These are phyloP conservation scores for Mycena rebaudengoi DNA, from an alignment of 768 basidiomycete genomes.

Conservation along the genomic window DNA sequence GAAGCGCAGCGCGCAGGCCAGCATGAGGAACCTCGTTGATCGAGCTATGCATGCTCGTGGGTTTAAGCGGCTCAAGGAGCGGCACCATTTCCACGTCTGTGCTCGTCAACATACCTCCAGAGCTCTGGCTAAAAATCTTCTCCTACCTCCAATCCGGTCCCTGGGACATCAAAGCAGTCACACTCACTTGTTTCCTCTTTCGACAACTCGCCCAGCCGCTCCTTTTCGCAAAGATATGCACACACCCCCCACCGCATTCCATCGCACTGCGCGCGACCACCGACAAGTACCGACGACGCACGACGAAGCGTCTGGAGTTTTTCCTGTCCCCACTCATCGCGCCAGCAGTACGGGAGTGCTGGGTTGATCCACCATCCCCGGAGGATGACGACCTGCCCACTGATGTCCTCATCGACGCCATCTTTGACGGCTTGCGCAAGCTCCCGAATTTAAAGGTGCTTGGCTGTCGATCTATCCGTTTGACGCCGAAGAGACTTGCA, in stretches of 20 bases:
- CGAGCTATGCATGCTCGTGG: constrained; percentile 25
- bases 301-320: constrained; percentile 20
- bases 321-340: constrained; percentile 24
- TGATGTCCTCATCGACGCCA: constrained; percentile 25
- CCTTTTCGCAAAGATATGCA: constrained; percentile 20
- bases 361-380: constrained; percentile 22
- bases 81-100: constrained; percentile 1
- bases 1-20: neutral
- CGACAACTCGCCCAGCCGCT: constrained; percentile 25
- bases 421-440: constrained; percentile 23
- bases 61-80: constrained; percentile 26
- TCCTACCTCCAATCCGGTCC: constrained; percentile 13
- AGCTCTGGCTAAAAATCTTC: constrained; percentile 24
- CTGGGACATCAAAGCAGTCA: constrained; percentile 10
- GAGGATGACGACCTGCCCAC: constrained; percentile 26
- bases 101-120: constrained; percentile 14
- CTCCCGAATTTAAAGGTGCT: constrained; percentile 23
- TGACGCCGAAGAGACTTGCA: constrained; percentile 13
- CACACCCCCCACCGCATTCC: constrained; percentile 10
- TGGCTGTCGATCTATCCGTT: constrained; percentile 11
- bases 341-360: constrained; percentile 26
- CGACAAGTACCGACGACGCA: constrained; percentile 17
- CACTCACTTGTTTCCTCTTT: constrained; percentile 24
- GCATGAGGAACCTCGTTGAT: constrained; percentile 28
- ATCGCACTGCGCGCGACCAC: constrained; percentile 3